Evolutionary conservation across 805 yeast genomes (phyloP), one percentile per base, ranked within the genome.

Genomic region (Maudiozyma barnettii): DNA sequence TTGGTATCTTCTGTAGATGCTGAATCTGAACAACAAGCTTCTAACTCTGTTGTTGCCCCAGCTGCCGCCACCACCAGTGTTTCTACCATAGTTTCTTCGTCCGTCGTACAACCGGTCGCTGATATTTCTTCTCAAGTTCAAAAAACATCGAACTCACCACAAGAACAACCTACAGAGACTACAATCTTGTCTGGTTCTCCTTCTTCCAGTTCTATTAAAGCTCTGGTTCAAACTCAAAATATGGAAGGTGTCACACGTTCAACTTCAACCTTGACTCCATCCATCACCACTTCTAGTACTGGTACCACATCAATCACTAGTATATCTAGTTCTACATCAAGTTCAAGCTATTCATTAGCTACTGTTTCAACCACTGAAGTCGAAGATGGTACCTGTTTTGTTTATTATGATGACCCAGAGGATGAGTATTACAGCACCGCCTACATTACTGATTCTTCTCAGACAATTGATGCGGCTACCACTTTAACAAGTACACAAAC

Each of bases 401-500:
- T 58, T 5, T 52, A 52, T 39, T 59, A 56, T 31, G 59, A 52
- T 35, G 56, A 55, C 16, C 42, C 22, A 12, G 54, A 50, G 19
- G 55, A 51, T 30, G 62, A 58, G 20, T 62, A 63, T 45, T 63
- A 63, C 51, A 60, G 63, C 26, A 63, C 67, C 5, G 53, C 51
- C 5, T 61, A 61, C 45, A 45, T 63, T 20, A 61, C 65, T 1
- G 60, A 51, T 16, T 41, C 62, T 8, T 47, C 53, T 20, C 61
- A 60, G 47, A 54, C 65, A 12, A 57, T 64, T 7, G 66, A 62
- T 57, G 66, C 66, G 14, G 62, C 62, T n/a, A 60, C 66, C 6
- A 64, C 68, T 12, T 51, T 60, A 41, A 63, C 67, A 8, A 61
- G 63, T 41, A 62, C 66, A 8, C 56, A 50, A 39, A 54, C 57